Evolutionary conservation across 148 eudicot genomes (phyloP), one percentile per base, ranked within the genome.

Genomic region (Vaccinium vitisidaea): DNA sequence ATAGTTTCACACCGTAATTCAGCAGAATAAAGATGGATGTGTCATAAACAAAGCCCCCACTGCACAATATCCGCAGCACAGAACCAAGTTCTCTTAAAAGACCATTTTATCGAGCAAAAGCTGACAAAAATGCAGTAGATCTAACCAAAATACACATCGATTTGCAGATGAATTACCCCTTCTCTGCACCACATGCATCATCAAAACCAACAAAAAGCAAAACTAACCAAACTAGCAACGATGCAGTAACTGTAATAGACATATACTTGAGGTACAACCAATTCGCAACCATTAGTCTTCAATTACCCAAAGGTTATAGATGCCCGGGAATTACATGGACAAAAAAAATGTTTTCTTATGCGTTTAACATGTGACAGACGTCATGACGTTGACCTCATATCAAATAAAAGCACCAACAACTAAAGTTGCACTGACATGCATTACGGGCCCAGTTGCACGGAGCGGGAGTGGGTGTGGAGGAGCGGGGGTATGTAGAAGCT

Each of bases 371-470:
- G 55, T 48, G 15, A 48, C 46, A 19, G 55, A 73, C 54, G 21
- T 75, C 27, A 48, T 52, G 53, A 10, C 25, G 43, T 74, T 18
- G 50, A 74, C 21, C 48, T 74, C 16, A 8, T 74, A 39, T 21
- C 54, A 43, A 15, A 48, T 46, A 48, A 48, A 75, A 75, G 16
- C 30, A 43, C 25, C 54, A 15, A 16, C 43, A 43, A 19, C 18
- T 75, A 21, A 76, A 76, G 25, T 74, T 49, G 79, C 79, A 76
- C 52, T 76, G 55, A 46, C 54, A 48, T 76, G 77, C 78, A 75
- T n/a, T 36, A 36, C 39, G 39, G 39, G 39, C 39, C 39, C 3
- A 43, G 6, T 43, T 43, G 46, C 46, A 43, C 46, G 46, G 6
- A 43, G 46, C 46, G 6, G 46, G 46, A 43, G 6, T 5, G 46